Evolutionary conservation across 2,329 filamentous ascomycete genomes (phyloP), one percentile per base, ranked within the genome.

Genomic region (Aureobasidium leucospermi): DNA sequence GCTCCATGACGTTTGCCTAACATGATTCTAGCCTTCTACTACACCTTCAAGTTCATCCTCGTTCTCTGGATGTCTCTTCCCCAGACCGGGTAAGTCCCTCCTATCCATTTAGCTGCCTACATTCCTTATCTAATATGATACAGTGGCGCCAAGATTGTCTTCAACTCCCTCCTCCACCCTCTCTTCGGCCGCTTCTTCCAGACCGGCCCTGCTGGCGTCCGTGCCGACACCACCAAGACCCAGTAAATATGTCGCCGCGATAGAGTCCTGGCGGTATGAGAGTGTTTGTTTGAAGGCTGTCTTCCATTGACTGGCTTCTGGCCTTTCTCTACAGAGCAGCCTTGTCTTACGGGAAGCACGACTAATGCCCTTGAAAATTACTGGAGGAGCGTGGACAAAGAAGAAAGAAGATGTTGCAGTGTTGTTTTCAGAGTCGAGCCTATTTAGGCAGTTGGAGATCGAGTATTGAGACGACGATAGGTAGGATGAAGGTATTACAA

Each of bases 21-120:
- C 59, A 42, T 38, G 7, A 11, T 36, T 8, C n/a, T 60, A 75
- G 77, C 94, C 73, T 99, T 99, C 81, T 99, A 99, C 88, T 99
- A 90, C 79, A 93, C 92, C 74, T 97, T 99, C 88, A 99, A 99
- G 85, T 96, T 99, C 74, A 81, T 95, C 73, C 88, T 97, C 75
- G 83, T 97, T 70, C 86, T 99, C 75, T 99, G 94, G 94, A 91
- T 99, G 79, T 86, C 93, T 68, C 90, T 99, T 71, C 94, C 94
- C 75, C 84, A 89, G 76, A 96, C 95, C 81, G 81, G 82, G 93
- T 96, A 87, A 74, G 87, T 79, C 23, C 45, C n/a, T 51, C 36
- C 29, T 46, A 16, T 29, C 51, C 28, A 52, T 59, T 58, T 60
- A 59, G 65, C 60, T 65, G 13, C 28, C 32, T 31, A 19, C 9